These are phyloP conservation scores for Darksidea phi DNA, from an alignment of 495 filamentous ascomycete species.

Conservation along the genomic window DNA sequence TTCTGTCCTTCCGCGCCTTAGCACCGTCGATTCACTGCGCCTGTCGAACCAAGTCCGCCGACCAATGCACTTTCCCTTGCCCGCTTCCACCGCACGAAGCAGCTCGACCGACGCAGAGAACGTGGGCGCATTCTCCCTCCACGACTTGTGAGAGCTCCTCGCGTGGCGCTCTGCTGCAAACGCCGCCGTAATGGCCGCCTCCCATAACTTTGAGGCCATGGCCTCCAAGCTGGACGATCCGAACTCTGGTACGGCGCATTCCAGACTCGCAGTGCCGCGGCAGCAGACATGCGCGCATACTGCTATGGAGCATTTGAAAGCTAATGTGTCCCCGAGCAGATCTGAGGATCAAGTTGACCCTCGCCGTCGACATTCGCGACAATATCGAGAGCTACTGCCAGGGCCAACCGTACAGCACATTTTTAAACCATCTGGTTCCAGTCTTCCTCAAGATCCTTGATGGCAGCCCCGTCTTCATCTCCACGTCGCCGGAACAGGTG, in stretches of 20 bases:
- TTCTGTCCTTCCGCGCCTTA: conserved; percentile 1
- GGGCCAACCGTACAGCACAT: conserved; percentile 65
- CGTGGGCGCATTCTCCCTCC: background rate
- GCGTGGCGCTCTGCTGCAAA: conserved; percentile 10
- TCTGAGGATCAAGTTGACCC: conserved; percentile 69
- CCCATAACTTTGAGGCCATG: conserved; percentile 36
- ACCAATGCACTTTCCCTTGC: conserved; percentile 17
- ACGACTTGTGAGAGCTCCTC: background rate
- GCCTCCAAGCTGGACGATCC: conserved; percentile 42
- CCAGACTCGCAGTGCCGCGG: background rate
- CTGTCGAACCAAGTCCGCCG: conserved; percentile 1
- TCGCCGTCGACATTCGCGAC: conserved; percentile 78
- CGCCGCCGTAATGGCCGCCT: conserved; percentile 31
- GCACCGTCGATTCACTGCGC: background rate
- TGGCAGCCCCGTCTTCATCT: conserved; percentile 87
- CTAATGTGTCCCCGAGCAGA: conserved; percentile 51
- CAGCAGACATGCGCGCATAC: background rate
- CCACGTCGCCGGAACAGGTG: conserved; percentile 80
- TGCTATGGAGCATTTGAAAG: background rate
- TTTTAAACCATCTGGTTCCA: conserved; percentile 83
- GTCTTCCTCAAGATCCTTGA: conserved; percentile 82
- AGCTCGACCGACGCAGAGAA: background rate
- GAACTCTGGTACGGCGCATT: conserved; percentile 30
- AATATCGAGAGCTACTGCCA: conserved; percentile 72
- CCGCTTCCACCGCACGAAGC: conserved; percentile 1